Evolutionary conservation across 345 rosid species (phyloP).

Genomic region (Atalantia buxifolia): DNA sequence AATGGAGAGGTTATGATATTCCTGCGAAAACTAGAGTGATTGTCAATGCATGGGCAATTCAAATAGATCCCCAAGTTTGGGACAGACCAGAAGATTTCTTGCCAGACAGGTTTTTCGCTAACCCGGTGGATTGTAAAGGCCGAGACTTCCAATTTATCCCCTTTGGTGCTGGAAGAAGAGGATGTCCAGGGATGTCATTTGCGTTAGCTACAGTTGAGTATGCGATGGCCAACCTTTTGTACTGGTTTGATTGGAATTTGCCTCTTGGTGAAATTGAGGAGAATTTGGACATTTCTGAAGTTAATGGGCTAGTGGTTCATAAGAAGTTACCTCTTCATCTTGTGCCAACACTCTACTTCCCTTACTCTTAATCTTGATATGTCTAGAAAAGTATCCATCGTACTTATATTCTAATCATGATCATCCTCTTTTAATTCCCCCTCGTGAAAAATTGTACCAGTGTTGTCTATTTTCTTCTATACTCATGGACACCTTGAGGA

Average conservation of each 20-base stretch:
- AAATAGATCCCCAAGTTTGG: background rate
- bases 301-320: background rate
- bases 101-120: background rate
- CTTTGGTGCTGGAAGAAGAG: background rate
- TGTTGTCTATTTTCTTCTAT: no score
- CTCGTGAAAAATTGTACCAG: no score
- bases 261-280: background rate
- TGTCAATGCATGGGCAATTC: background rate
- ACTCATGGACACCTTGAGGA: no score
- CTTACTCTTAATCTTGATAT: no score
- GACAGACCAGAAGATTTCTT: background rate
- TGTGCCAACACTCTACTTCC: background rate
- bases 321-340: slow-evolving; percentile 6
- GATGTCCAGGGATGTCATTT: background rate
- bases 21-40: background rate
- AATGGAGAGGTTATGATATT: background rate
- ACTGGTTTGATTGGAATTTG: background rate
- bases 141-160: background rate
- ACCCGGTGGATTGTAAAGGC: background rate
- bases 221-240: background rate
- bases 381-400: background rate
- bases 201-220: background rate
- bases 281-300: background rate
- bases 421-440: no score
- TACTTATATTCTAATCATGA: background rate